These are phyloP conservation scores for Triglochin maritima DNA, from an alignment of 106 monocot genomes.

Conservation along the genomic window DNA sequence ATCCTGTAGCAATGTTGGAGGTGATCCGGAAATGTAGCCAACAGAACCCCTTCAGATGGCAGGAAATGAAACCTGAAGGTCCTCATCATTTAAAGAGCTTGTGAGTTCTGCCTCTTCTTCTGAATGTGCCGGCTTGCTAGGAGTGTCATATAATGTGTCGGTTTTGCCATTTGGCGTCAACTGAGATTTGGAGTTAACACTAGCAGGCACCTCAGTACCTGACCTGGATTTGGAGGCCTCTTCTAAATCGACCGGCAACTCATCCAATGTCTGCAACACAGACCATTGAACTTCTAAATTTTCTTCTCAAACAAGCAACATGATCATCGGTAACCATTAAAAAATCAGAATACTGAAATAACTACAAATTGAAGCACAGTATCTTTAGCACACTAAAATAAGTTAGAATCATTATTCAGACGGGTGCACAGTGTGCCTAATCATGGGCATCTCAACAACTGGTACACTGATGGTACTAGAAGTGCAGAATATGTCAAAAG, in stretches of 20 bases:
- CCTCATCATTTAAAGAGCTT: not conserved
- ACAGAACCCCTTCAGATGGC: not conserved
- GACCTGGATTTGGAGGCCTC: conserved; percentile 18
- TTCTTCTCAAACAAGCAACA: not conserved
- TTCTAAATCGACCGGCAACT: conserved; percentile 23
- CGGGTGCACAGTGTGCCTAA: no score
- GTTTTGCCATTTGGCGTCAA: conserved; percentile 7
- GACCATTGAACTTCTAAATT: not conserved
- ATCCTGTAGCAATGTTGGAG: no score
- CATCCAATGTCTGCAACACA: conserved; percentile 19
- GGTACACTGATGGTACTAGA: no score
- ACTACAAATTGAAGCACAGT: not conserved
- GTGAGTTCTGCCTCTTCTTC: not conserved
- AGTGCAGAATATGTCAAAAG: no score
- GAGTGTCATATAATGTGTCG: not conserved
- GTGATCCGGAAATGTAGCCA: not conserved
- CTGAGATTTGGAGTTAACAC: not conserved
- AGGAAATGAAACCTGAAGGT: not conserved
- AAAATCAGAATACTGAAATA: not conserved
- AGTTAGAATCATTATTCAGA: no score
- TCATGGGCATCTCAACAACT: no score
- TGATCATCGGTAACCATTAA: not conserved
- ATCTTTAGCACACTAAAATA: no score
- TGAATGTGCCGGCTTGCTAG: conserved; percentile 3
- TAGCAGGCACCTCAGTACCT: not conserved